Percentiles rank a stretch among this genome's conserved stretches.
Evolutionary conservation across 129 eudicot genomes (phyloP).

Genomic region (Artemisia tridentata): DNA sequence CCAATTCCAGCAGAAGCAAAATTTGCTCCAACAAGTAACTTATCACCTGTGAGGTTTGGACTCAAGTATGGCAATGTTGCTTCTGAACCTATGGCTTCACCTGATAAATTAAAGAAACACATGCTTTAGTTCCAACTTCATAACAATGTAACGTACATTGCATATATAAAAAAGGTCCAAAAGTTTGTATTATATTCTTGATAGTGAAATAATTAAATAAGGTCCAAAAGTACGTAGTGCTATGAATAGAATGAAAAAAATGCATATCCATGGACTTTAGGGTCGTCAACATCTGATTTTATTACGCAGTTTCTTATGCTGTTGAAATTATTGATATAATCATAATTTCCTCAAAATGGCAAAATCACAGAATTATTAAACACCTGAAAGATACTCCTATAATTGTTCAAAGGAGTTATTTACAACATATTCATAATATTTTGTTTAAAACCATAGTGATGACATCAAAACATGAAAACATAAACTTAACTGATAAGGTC

Average conservation of each 20-base stretch:
- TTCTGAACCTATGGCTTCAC: constrained; percentile 34
- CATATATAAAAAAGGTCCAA: neutral
- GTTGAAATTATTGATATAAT: neutral
- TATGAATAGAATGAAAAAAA: too few relatives aligned
- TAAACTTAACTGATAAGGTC: constrained; percentile 39
- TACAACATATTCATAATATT: too few relatives aligned
- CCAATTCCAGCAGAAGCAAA: constrained; percentile 59
- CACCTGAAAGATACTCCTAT: neutral
- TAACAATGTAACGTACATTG: neutral
- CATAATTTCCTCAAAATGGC: neutral
- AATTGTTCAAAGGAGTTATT: neutral
- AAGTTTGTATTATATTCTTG: neutral
- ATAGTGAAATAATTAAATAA: neutral
- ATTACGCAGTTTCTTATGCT: neutral
- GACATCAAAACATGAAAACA: neutral
- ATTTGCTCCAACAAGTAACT: constrained; percentile 51
- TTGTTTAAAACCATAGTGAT: too few relatives aligned
- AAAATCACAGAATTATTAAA: neutral
- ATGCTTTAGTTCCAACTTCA: neutral
- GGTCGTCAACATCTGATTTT: neutral
- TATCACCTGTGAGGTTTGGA: constrained; percentile 40
- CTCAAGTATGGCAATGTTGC: constrained; percentile 44
- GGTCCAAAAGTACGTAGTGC: neutral
- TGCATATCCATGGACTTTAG: too few relatives aligned
- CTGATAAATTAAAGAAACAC: constrained; percentile 17